Evolutionary conservation across 306 rosid species (phyloP).

Genomic region (Sechiopsis laciniata): DNA sequence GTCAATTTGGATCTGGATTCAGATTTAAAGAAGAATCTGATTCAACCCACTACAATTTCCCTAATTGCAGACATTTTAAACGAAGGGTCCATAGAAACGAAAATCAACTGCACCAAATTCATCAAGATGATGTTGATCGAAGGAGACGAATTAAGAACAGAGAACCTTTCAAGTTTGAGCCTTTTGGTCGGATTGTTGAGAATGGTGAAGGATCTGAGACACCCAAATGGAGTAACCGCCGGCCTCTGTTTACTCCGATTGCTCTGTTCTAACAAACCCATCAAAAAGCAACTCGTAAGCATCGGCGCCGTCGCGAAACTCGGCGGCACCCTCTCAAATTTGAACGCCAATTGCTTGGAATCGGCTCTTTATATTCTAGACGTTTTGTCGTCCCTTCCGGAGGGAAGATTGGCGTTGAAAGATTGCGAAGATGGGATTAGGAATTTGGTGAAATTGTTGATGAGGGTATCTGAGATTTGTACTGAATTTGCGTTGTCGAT

Average conservation of each 20-base stretch:
- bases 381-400: conserved; percentile 36
- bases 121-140: conserved; percentile 28
- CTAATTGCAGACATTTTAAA: conserved; percentile 47
- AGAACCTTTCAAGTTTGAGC: conserved; percentile 38
- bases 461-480: conserved; percentile 53
- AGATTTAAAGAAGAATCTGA: conserved; percentile 36
- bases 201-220: conserved; percentile 43
- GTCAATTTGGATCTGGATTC: conserved; percentile 39
- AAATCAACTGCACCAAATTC: conserved; percentile 49
- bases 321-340: conserved; percentile 36
- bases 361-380: conserved; percentile 39
- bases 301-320: conserved; percentile 40
- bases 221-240: conserved; percentile 34
- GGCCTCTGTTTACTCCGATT: conserved; percentile 41
- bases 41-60: conserved; percentile 41
- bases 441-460: conserved; percentile 41
- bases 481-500: conserved; percentile 46
- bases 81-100: conserved; percentile 52
- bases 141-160: conserved; percentile 27
- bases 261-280: conserved; percentile 34
- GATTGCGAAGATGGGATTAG: conserved; percentile 40
- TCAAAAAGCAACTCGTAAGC: conserved; percentile 33
- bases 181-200: conserved; percentile 46
- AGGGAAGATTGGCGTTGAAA: conserved; percentile 44
- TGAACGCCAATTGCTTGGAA: conserved; percentile 39